Base-by-base conservation (phyloP, 2,329 filamentous ascomycete species). In the Colletotrichum spaethianum region DNA sequence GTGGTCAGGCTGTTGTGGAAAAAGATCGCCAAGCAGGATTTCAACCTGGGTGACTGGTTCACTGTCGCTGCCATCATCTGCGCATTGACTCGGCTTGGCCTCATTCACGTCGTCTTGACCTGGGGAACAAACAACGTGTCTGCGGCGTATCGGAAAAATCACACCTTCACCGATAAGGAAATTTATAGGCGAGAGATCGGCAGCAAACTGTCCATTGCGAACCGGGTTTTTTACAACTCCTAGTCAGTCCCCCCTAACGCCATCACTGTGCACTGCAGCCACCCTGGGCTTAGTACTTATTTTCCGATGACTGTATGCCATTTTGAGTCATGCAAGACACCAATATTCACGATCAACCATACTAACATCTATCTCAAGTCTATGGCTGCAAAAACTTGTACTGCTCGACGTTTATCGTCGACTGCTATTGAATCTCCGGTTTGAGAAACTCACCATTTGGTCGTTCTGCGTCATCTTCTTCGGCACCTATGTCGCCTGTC, bases 41-140 rank as follows among this genome's bases (percentile, higher is more conserved):
- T 72, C 48, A 71, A 73, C 28, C n/a, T 63, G 14, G 75, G 73
- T 48, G 78, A 79, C 61, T 78, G 71, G 59, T 61, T 77, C 63
- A 77, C 74, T 38, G 83, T 86, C 82, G 85, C 83, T 65, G 80
- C 81, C 11, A 83, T 82, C 67, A 33, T 85, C 50, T 81, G 76
- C 56, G 75, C 70, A 11, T 31, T 79, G 48, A 70, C 73, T 1
- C 70, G 77, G 8, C 62, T 78, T 5, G 77, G 74, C 5, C 63
- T 82, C 20, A 78, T 81, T 36, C 78, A 81, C 61, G 78, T 82
- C 23, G 79, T 82, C 56, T 67, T 82, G 50, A 76, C 78, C 42
- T 82, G 81, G 80, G 80, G 80, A 42, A 82, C 78, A 6, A 81
- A 78, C 75, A 83, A 81, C 65, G 77, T 83, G 61, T 64, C 79